Evolutionary conservation across 2,329 filamentous ascomycete genomes (phyloP).

Genomic region (Dryadomyces sulphureus): DNA sequence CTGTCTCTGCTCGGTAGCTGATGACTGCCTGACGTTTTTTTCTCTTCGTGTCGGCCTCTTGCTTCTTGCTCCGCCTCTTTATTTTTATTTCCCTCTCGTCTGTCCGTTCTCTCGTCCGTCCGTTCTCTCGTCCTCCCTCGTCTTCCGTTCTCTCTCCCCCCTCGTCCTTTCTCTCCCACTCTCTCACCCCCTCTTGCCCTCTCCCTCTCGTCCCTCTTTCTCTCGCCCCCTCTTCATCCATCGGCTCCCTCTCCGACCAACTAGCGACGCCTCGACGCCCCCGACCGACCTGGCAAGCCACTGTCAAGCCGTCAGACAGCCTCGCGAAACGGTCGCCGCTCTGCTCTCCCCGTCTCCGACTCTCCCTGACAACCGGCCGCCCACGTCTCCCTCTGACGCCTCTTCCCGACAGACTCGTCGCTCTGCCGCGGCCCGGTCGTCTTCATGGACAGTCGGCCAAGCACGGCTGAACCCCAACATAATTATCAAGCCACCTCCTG

Average conservation of each 20-base stretch:
- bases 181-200: neutral
- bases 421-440: constrained; percentile 6
- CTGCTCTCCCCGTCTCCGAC: neutral
- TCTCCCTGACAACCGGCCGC: constrained; percentile 1
- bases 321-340: too few relatives aligned
- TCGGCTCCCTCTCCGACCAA: too few relatives aligned
- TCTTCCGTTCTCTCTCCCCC: neutral
- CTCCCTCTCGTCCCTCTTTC: neutral
- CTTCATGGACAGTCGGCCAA: constrained; percentile 37
- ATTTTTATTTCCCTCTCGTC: neutral
- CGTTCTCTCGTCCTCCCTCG: neutral
- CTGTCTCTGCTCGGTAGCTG: too few relatives aligned
- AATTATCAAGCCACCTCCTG: constrained; percentile 26
- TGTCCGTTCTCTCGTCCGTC: neutral
- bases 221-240: too few relatives aligned
- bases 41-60: too few relatives aligned
- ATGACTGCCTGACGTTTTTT: too few relatives aligned
- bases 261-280: too few relatives aligned
- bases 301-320: too few relatives aligned
- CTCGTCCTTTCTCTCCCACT: neutral
- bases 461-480: constrained; percentile 33
- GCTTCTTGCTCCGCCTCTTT: neutral
- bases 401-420: neutral
- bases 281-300: too few relatives aligned
- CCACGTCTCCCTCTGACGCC: constrained; percentile 9